phyloP scores from a whole-genome alignment of 441 rosid genomes.

The Oxalis stricta region DNA sequence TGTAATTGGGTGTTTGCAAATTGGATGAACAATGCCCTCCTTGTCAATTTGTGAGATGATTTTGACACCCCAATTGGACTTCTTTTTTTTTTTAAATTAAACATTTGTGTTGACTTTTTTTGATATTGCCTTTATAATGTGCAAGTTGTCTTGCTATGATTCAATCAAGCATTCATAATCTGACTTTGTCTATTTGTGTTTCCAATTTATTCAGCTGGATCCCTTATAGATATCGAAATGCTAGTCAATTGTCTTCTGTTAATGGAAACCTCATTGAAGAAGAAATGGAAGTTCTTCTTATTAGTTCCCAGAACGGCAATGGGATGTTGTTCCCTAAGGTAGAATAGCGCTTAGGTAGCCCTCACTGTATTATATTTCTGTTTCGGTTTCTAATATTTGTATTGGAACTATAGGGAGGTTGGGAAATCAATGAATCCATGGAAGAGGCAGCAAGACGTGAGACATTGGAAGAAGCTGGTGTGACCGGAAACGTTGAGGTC shows the following conservation, averaged over 20 bases:
- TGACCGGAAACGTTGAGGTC: constrained; percentile 72
- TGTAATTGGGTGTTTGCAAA: too few relatives aligned
- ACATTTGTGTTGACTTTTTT: too few relatives aligned
- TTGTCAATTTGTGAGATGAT: too few relatives aligned
- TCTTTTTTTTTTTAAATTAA: too few relatives aligned
- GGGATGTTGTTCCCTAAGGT: constrained; percentile 91
- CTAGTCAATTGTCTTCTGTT: too few relatives aligned
- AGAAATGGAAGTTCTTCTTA: constrained; percentile 62
- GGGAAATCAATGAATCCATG: constrained; percentile 84
- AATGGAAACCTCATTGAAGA: constrained; percentile 26
- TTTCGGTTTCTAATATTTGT: too few relatives aligned
- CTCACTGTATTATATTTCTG: neutral
- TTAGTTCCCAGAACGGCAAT: constrained; percentile 71
- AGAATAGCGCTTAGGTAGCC: neutral
- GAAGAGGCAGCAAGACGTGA: constrained; percentile 77
- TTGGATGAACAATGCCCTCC: too few relatives aligned
- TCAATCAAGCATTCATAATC: neutral
- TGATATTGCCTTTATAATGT: too few relatives aligned
- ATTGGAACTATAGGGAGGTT: constrained; percentile 98
- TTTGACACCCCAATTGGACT: too few relatives aligned
- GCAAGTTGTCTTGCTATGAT: neutral
- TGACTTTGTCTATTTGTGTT: neutral
- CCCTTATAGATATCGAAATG: constrained; percentile 55
- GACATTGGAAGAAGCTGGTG: constrained; percentile 87
- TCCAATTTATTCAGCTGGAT: constrained; percentile 52